These are phyloP conservation scores for Chlorella sp. DNA, from an alignment of 139 green algal genomes.

Conservation along the genomic window DNA sequence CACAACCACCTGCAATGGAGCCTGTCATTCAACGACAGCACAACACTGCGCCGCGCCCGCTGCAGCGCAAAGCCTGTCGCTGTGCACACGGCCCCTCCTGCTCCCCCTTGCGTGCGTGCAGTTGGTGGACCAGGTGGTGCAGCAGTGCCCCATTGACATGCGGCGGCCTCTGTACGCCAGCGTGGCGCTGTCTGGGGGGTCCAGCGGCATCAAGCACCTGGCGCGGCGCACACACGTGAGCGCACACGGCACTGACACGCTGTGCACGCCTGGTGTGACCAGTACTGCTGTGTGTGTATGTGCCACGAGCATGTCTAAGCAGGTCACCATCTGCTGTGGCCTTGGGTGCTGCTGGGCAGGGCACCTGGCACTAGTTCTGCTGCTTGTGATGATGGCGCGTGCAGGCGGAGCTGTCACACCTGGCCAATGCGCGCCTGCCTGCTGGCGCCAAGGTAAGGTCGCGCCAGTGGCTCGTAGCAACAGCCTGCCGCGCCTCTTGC, in stretches of 20 bases:
- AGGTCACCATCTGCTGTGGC: neutral
- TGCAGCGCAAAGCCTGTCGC: too few species aligned
- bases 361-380: neutral
- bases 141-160: constrained; percentile 72
- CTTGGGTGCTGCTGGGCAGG: neutral
- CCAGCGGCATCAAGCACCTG: constrained; percentile 75
- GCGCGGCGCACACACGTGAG: constrained; percentile 57
- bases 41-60: too few species aligned
- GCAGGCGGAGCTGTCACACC: constrained; percentile 5
- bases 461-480: neutral
- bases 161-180: constrained; percentile 68
- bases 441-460: constrained; percentile 9
- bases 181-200: constrained; percentile 58
- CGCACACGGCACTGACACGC: constrained; percentile 4
- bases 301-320: neutral
- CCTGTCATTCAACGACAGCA: too few species aligned
- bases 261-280: neutral
- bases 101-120: constrained; percentile 15
- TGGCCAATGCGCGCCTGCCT: constrained; percentile 1
- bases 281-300: neutral
- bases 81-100: too few species aligned
- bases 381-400: neutral
- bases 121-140: constrained; percentile 64
- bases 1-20: too few species aligned
- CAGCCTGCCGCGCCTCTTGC: neutral